Percentiles rank a stretch among this genome's conserved stretches.
Evolutionary conservation across 2,329 filamentous ascomycete genomes (phyloP).

Genomic region (Aspergillus melleus): DNA sequence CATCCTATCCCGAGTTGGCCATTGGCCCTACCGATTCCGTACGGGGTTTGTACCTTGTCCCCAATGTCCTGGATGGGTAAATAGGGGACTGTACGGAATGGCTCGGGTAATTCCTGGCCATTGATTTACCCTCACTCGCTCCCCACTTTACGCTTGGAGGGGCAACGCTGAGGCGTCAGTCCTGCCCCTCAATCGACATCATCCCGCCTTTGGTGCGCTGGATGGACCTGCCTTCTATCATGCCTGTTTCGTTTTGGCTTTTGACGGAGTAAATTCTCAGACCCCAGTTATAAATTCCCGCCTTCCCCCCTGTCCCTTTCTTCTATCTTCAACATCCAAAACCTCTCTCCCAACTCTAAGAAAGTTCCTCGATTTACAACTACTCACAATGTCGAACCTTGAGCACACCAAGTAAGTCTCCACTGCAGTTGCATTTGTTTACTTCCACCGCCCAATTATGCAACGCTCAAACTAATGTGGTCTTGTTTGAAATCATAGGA

Average conservation of each 20-base stretch:
- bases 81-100: not conserved
- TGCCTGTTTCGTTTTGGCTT: not conserved
- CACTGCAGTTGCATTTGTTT: not conserved
- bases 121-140: not conserved
- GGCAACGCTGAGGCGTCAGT: conserved; percentile 2
- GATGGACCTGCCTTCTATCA: conserved; percentile 24
- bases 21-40: not conserved
- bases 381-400: conserved; percentile 27
- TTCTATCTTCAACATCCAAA: not conserved
- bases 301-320: not conserved
- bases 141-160: conserved; percentile 10
- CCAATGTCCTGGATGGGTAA: not conserved
- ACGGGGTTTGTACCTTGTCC: not conserved
- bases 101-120: conserved; percentile 10
- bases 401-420: conserved; percentile 31
- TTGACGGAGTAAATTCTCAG: not conserved
- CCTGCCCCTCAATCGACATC: conserved; percentile 23
- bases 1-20: not conserved
- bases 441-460: too few species aligned
- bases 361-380: conserved; percentile 1
- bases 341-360: not conserved
- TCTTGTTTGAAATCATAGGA: conserved; percentile 23
- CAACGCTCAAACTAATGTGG: conserved; percentile 1
- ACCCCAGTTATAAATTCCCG: conserved; percentile 15
- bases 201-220: conserved; percentile 15